Percentiles rank a stretch among this genome's conserved stretches.
These are phyloP conservation scores for Chaetomiaceae sp. DNA, from an alignment of 2,329 filamentous ascomycete species.

Conservation along the genomic window DNA sequence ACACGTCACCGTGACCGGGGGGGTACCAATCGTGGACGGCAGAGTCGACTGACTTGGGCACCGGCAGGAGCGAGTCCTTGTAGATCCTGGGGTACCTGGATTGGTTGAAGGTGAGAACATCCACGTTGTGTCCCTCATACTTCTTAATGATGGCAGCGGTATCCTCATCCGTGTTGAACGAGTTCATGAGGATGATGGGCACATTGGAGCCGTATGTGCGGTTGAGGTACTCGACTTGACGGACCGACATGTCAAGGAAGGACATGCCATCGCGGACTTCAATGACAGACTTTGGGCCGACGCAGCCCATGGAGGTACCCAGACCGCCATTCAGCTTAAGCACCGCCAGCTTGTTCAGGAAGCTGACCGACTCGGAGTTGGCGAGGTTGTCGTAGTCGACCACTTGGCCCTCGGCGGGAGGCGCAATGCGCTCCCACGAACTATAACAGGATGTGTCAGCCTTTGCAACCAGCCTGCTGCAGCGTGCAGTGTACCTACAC, in stretches of 20 bases:
- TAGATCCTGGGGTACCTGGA: slow-evolving; percentile 95
- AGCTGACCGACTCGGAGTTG: slow-evolving; percentile 85
- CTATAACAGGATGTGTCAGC: slow-evolving; percentile 41
- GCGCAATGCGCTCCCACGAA: slow-evolving; percentile 95
- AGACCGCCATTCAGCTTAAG: slow-evolving; percentile 99
- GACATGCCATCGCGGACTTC: slow-evolving; percentile 99
- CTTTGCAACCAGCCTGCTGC: background rate
- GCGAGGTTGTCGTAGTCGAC: slow-evolving; percentile 89
- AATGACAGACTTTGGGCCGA: slow-evolving; percentile 98
- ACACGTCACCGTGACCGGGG: slow-evolving; percentile 97
- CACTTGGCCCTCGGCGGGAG: slow-evolving; percentile 88
- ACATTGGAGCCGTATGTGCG: slow-evolving; percentile 96
- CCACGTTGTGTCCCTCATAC: slow-evolving; percentile 99
- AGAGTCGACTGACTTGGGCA: slow-evolving; percentile 83
- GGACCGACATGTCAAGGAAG: slow-evolving; percentile 96
- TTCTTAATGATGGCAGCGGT: slow-evolving; percentile 99
- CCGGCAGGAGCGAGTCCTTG: slow-evolving; percentile 96
- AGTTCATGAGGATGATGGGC: slow-evolving; percentile 99
- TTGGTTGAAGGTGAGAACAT: slow-evolving; percentile 99
- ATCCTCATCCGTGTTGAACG: slow-evolving; percentile 98
- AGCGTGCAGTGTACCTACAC: slow-evolving; percentile 49
- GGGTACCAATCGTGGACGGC: slow-evolving; percentile 97
- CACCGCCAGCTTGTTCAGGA: slow-evolving; percentile 95
- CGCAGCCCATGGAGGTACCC: slow-evolving; percentile 98
- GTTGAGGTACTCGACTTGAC: slow-evolving; percentile 99